Evolutionary conservation across 2,329 filamentous ascomycete species (phyloP), one percentile per base, ranked within the genome.

Genomic region (Penicillium sp.): DNA sequence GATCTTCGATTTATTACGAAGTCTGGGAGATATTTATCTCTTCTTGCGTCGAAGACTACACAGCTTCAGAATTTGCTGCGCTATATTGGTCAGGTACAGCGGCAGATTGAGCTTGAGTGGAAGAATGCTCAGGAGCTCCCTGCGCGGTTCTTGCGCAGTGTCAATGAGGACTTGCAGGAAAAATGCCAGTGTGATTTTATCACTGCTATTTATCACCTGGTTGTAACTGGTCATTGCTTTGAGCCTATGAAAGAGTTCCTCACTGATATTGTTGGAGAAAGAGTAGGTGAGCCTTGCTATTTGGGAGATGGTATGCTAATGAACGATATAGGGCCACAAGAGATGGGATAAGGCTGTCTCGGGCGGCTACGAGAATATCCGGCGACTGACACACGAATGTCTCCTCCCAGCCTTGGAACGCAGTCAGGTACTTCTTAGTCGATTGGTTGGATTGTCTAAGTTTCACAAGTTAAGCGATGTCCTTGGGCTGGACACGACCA

Each of bases 261-360:
- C 1, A 85, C 93, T 5, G 91, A 96, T 68, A 89, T 89, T 63
- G 78, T 97, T 31, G 85, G 86, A 8, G 91, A 96, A 70, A 81
- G 90, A 61, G 90, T 93, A 79, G 68, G 83, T 73, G 31, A 23
- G 31, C 44, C 23, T 35, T 21, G 5, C 7, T 2, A 58, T 23
- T 6, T 29, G 25, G 27, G 38, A 39, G 33, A 43, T 8, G 17
- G 21, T 29, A 10, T 12, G 29, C 53, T 69, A 39, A 65, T 58
- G 36, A 39, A 25, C 17, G 3, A 21, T 3, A 21, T 50, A 94
- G 89, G 92, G 92, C 0, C 90, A 96, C 67, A 97, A 96, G 75
- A 83, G 94, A 49, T 99, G 94, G 94, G 93, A 97, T 62, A 96
- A 93, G 69, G 88, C 90, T 6, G 89, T 96, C 2, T 82, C 85